Base-by-base conservation (phyloP, 2,329 filamentous ascomycete species). In the Alternaria gaisen region DNA sequence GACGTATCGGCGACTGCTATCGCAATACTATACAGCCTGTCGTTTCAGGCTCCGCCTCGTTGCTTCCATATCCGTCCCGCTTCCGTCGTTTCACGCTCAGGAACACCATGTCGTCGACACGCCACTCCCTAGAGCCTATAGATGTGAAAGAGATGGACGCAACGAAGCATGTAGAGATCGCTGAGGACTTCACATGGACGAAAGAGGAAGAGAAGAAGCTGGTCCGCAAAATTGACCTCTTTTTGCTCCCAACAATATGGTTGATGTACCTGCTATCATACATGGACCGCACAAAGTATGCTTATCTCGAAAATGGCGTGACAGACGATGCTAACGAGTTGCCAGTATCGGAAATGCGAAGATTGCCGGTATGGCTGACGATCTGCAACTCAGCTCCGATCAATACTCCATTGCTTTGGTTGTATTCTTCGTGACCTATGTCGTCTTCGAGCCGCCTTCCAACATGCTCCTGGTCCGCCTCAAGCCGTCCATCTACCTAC, bases 351-450 rank as follows among this genome's bases (percentile, higher is more conserved):
- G 83, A 32, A 85, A 85, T 57, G 83, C 84, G 20, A 84, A 82
- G 68, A 80, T 84, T 48, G 83, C 83, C 4, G 83, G 83, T 12
- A 85, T 85, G 83, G 75, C 76, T 5, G 70, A 76, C 18, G 83
- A 85, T 57, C 75, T 85, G 18, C 58, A 72, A 0, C 80, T 85
- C 50, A 76, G 74, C n/a, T 83, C 83, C 4, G 78, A 79, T 59
- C 73, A 86, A 66, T 87, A 87, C 69, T 82, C 80, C 1, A 80
- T 84, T 61, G 75, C 81, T 3, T 70, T 87, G 18, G 80, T 85
- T 2, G 82, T 87, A 20, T 87, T 87, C 76, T 86, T 86, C 67
- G 79, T 76, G 7, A 74, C 71, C 51, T 86, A 87, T 67, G 81
- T 87, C 40, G 66, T 84, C 14, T 85, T 83, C 63, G 84, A 87